Conservation (phyloP, 306 rosid species). For the Hylodesmum podocarpum region DNA sequence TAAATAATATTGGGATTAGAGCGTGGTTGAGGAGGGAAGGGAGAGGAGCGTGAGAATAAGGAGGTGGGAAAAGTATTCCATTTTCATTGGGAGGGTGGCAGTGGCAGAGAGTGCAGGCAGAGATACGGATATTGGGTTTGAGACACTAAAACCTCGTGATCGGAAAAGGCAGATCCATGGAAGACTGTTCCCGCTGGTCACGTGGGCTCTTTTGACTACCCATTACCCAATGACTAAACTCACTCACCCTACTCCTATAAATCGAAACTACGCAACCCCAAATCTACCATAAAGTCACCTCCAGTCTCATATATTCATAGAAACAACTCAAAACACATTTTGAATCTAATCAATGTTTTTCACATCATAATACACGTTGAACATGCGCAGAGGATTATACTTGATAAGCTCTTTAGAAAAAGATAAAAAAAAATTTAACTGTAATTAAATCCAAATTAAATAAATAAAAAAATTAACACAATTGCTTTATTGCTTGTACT, state of each 20-base stretch:
- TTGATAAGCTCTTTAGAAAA: too few relatives aligned
- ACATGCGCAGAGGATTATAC: too few relatives aligned
- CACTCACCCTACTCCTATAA: neutral
- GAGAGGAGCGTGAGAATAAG: conserved; percentile 31
- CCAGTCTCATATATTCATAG: neutral
- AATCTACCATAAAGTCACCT: neutral
- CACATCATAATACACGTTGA: too few relatives aligned
- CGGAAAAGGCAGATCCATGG: conserved; percentile 97
- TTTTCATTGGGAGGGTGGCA: conserved; percentile 71
- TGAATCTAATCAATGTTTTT: too few relatives aligned
- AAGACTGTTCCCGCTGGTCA: conserved; percentile 91
- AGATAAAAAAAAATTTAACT: too few relatives aligned
- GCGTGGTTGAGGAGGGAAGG: conserved; percentile 23
- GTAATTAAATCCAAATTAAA: too few relatives aligned
- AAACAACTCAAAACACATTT: neutral
- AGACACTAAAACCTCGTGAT: conserved; percentile 80
- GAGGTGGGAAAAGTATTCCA: conserved; percentile 45
- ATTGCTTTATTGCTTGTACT: too few relatives aligned
- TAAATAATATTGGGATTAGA: conserved; percentile 33
- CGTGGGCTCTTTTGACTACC: conserved; percentile 87
- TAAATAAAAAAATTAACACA: too few relatives aligned
- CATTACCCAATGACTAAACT: conserved; percentile 47
- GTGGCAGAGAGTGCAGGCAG: conserved; percentile 78
- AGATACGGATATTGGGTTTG: conserved; percentile 40
- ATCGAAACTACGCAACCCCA: neutral